Percentiles rank a stretch among this genome's conserved stretches.
These are phyloP conservation scores for Fennellomyces sp. DNA, from an alignment of 371 early-diverging fungal genomes.

Conservation along the genomic window DNA sequence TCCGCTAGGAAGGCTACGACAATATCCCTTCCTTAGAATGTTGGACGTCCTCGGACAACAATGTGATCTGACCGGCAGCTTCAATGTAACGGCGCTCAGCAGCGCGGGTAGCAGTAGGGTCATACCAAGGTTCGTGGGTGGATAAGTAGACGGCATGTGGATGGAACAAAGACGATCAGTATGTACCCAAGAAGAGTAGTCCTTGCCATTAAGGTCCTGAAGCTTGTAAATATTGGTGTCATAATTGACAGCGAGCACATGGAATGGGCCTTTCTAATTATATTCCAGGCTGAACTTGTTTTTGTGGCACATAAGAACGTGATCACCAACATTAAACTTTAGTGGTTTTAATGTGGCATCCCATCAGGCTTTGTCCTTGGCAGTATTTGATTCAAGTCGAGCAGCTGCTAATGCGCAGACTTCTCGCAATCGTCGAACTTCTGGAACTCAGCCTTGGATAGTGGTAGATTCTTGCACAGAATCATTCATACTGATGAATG, in stretches of 20 bases:
- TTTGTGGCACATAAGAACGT: slow-evolving; percentile 7
- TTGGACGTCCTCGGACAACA: too few relatives aligned
- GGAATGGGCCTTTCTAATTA: slow-evolving; percentile 6
- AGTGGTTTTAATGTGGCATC: background rate
- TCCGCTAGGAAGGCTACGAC: too few relatives aligned
- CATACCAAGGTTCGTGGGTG: background rate
- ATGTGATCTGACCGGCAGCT: background rate
- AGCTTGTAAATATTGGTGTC: slow-evolving; percentile 14
- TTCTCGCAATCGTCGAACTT: background rate
- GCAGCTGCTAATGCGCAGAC: background rate
- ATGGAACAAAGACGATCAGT: too few relatives aligned
- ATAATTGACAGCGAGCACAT: background rate
- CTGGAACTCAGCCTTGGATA: background rate
- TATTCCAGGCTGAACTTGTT: slow-evolving; percentile 1
- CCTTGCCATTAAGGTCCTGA: background rate
- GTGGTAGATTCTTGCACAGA: background rate
- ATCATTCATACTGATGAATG: background rate
- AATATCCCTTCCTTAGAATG: too few relatives aligned
- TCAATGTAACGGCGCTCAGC: background rate
- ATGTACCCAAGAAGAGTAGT: slow-evolving; percentile 3
- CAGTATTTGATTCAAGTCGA: background rate
- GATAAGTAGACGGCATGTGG: background rate
- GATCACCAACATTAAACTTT: slow-evolving; percentile 11
- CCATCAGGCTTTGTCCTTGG: slow-evolving; percentile 5
- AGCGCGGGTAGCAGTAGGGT: slow-evolving; percentile 1